These are phyloP conservation scores for Arabidopsis lyrata DNA, from an alignment of 441 rosid genomes.

Conservation along the genomic window DNA sequence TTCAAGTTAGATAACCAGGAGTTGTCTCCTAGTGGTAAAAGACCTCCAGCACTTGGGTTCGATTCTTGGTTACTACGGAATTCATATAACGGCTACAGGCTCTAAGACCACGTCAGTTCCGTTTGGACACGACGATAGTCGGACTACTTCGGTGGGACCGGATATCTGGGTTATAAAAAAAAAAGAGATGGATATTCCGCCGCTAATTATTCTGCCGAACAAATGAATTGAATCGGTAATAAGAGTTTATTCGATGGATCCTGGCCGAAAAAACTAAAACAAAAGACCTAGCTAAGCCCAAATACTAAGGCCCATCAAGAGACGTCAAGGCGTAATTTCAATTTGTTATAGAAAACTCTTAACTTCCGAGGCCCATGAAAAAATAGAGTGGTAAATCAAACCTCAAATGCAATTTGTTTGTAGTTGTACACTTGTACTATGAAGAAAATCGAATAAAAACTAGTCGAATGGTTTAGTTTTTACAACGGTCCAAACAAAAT, in stretches of 20 bases:
- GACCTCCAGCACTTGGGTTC: too few species aligned
- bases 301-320: neutral
- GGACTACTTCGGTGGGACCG: too few species aligned
- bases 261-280: neutral
- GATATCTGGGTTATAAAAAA: too few species aligned
- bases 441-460: neutral
- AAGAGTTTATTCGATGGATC: neutral
- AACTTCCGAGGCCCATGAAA: neutral
- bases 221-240: neutral
- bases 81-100: too few species aligned
- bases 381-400: neutral
- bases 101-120: too few species aligned
- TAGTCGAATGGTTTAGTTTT: neutral
- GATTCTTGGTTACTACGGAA: too few species aligned
- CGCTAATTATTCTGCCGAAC: neutral
- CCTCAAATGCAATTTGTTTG: constrained; percentile 16
- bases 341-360: neutral
- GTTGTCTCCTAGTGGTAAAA: too few species aligned
- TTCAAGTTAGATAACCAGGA: neutral
- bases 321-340: neutral
- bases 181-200: too few species aligned
- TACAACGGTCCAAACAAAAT: constrained; percentile 22
- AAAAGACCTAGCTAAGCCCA: neutral
- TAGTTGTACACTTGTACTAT: too few species aligned
- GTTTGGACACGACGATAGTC: too few species aligned